These are phyloP conservation scores for Starmerella powellii DNA, from an alignment of 805 yeast genomes.

Conservation along the genomic window DNA sequence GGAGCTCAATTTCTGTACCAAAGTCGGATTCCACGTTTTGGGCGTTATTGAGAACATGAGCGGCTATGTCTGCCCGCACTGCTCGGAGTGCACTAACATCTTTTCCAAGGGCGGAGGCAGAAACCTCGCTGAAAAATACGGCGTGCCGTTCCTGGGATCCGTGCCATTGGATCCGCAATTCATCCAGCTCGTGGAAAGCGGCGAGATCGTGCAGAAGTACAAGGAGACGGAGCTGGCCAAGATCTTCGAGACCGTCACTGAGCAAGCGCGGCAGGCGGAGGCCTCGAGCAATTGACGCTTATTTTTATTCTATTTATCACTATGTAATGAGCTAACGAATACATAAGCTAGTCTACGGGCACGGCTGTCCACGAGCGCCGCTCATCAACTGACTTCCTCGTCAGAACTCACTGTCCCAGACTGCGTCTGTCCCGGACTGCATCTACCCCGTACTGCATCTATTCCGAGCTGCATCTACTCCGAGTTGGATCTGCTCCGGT, in stretches of 20 bases:
- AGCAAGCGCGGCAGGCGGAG: slow-evolving; percentile 23
- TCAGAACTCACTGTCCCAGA: too few species aligned
- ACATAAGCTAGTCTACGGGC: too few species aligned
- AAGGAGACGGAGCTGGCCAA: slow-evolving; percentile 31
- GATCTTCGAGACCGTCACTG: slow-evolving; percentile 38
- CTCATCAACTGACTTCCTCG: too few species aligned
- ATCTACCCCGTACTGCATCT: too few species aligned
- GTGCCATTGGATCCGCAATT: slow-evolving; percentile 91
- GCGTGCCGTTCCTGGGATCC: slow-evolving; percentile 63
- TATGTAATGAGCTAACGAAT: too few species aligned
- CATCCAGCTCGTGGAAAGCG: slow-evolving; percentile 73
- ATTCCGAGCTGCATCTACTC: too few species aligned
- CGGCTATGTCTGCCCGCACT: slow-evolving; percentile 89
- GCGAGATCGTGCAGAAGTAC: slow-evolving; percentile 30
- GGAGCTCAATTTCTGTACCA: slow-evolving; percentile 82
- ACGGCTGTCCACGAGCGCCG: too few species aligned
- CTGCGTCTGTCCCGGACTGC: too few species aligned
- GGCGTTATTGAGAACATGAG: slow-evolving; percentile 95
- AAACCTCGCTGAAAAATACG: slow-evolving; percentile 47
- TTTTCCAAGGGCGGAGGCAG: slow-evolving; percentile 91
- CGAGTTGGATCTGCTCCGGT: too few species aligned
- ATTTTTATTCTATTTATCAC: too few species aligned
- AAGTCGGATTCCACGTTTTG: slow-evolving; percentile 64
- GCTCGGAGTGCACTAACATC: slow-evolving; percentile 76
- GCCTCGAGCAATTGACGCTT: too few species aligned